phyloP scores from a whole-genome alignment of 768 basidiomycete species.

The Sporobolomyces roseus region DNA sequence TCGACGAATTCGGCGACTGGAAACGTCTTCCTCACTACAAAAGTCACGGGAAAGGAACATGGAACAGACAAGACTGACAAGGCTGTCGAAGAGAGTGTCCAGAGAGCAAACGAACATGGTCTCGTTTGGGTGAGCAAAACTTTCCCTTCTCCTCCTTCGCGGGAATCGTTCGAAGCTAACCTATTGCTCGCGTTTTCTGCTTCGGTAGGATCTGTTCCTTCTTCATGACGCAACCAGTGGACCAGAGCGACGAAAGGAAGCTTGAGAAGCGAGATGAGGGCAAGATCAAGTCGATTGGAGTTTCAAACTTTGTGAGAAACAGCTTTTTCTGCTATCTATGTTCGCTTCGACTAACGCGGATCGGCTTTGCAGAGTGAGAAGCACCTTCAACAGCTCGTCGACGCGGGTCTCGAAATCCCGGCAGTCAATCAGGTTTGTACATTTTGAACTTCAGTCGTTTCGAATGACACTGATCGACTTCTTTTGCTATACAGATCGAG shows the following conservation, averaged over 20 bases:
- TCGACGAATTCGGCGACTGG: slow-evolving; percentile 8
- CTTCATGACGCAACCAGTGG: slow-evolving; percentile 50
- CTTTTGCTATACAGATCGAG: slow-evolving; percentile 45
- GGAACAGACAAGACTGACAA: slow-evolving; percentile 13
- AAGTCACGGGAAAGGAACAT: slow-evolving; percentile 41
- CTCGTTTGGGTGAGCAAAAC: slow-evolving; percentile 29
- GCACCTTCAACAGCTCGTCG: slow-evolving; percentile 61
- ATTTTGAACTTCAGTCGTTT: slow-evolving; percentile 30
- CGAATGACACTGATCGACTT: background rate
- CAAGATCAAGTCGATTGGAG: slow-evolving; percentile 71
- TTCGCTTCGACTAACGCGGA: too few relatives aligned
- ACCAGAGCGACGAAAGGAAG: slow-evolving; percentile 46
- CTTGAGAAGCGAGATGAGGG: slow-evolving; percentile 71
- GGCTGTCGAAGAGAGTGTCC: slow-evolving; percentile 39
- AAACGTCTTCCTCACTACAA: slow-evolving; percentile 42
- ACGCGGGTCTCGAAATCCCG: slow-evolving; percentile 61
- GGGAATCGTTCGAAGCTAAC: background rate
- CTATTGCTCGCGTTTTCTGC: background rate
- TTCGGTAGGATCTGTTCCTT: slow-evolving; percentile 47
- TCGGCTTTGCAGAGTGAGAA: slow-evolving; percentile 54
- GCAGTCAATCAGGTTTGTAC: slow-evolving; percentile 55
- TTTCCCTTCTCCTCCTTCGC: background rate
- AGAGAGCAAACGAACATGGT: slow-evolving; percentile 17
- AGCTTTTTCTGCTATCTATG: background rate
- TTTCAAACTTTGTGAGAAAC: slow-evolving; percentile 68